Conservation (phyloP, 345 rosid species). For the Trapa incisa region DNA sequence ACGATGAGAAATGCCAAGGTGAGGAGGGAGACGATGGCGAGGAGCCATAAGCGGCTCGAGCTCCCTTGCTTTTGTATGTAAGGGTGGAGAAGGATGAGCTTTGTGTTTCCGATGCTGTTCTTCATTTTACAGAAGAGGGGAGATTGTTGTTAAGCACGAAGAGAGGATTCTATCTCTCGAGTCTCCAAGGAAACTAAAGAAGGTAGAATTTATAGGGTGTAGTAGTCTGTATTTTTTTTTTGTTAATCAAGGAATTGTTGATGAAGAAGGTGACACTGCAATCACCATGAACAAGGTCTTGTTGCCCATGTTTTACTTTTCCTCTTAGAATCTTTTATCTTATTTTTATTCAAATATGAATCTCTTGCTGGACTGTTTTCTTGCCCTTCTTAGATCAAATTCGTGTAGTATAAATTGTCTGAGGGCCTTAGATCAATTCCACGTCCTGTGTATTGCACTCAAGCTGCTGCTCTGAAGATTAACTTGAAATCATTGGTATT, state of each 20-base stretch:
- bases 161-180: background rate
- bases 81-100: constrained; percentile 87
- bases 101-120: constrained; percentile 60
- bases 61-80: constrained; percentile 84
- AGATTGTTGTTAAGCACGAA: background rate
- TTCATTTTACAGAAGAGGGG: constrained; percentile 29
- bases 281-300: background rate
- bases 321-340: background rate
- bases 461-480: background rate
- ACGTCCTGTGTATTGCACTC: background rate
- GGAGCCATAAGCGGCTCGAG: constrained; percentile 75
- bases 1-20: constrained; percentile 64
- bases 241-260: background rate
- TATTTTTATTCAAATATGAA: background rate
- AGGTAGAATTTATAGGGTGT: background rate
- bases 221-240: background rate
- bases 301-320: constrained; percentile 2
- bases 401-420: background rate
- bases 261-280: constrained; percentile 1
- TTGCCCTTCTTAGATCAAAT: background rate
- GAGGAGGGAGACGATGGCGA: constrained; percentile 69
- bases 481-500: background rate
- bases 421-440: background rate
- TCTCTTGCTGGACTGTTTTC: background rate
- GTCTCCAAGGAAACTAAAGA: background rate